These are phyloP conservation scores for Colletotrichum lupini DNA, from an alignment of 2,329 filamentous ascomycete genomes.

Conservation along the genomic window DNA sequence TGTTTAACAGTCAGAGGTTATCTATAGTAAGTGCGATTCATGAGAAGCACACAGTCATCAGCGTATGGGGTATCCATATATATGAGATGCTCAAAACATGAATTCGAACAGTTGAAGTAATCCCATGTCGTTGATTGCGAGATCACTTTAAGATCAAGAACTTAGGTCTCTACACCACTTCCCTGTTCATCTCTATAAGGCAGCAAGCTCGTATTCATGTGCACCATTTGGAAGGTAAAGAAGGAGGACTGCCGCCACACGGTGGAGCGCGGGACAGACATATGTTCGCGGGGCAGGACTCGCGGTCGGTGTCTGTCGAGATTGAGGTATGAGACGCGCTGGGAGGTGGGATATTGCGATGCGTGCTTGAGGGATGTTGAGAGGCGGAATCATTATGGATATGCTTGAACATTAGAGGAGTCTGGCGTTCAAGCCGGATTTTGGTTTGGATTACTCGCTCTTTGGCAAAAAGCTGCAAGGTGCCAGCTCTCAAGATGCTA, in stretches of 20 bases:
- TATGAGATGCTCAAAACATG: neutral
- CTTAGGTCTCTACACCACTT: too few species aligned
- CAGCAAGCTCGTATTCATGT: constrained; percentile 2
- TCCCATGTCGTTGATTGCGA: neutral
- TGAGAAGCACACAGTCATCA: neutral
- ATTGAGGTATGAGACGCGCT: constrained; percentile 5
- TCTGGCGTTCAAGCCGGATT: neutral
- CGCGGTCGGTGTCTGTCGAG: neutral
- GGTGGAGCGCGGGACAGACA: neutral
- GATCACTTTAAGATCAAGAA: too few species aligned
- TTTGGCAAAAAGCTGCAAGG: neutral
- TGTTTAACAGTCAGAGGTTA: neutral
- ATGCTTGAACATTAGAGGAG: neutral
- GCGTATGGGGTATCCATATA: neutral
- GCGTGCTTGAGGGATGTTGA: neutral
- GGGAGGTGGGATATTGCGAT: constrained; percentile 23
- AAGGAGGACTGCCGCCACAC: constrained; percentile 16
- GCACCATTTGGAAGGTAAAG: constrained; percentile 14
- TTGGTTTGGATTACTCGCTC: neutral
- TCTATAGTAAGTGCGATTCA: neutral
- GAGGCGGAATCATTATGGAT: neutral
- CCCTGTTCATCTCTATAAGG: neutral
- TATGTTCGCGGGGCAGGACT: constrained; percentile 1
- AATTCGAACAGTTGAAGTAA: neutral
- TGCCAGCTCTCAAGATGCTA: neutral